Evolutionary conservation across 2,329 filamentous ascomycete genomes (phyloP), one percentile per base, ranked within the genome.

Genomic region (Cladosporium cucumerinum): DNA sequence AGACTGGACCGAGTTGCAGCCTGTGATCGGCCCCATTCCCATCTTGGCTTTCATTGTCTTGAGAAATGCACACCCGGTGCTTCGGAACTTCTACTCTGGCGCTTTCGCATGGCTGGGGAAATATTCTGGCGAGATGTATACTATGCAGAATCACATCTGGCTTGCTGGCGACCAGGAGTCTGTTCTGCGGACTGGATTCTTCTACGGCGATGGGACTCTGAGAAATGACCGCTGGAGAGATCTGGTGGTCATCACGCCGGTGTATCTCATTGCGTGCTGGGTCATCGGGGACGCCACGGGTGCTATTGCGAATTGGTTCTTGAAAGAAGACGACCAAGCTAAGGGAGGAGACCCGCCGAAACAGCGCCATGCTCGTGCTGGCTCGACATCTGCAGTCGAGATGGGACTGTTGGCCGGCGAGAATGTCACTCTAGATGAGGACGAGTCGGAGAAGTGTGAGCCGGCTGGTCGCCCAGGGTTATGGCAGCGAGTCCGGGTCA

Each of bases 101-200:
- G 67, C 80, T 1, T 85, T 86, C 30, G 81, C 84, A 0, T 84
- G 80, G 77, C 73, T 89, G 2, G 86, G 87, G 1, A 77, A 78
- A 6, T 82, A 82, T 65, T 85, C 85, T 0, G 80, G 87, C 1
- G 87, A 89, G 73, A 82, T 85, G 0, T 87, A 85, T 67, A 78
- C 86, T 6, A 76, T 89, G 43, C 85, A 88, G 68, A 83, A 83
- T 71, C 87, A 89, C 72, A 79, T 87, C 61, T 87, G 85, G 81
- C 80, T 89, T 10, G 85, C 85, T 1, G 84, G 81, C 2, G 85
- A 89, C 69, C 83, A 84, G 2, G 82, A 80, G 34, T 84, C 83
- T 0, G 69, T 84, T 4, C 78, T 89, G 8, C 70, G 78, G 61
- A 67, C 70, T 70, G 70, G 79, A 65, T 61, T 72, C 69, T 68